Evolutionary conservation across 768 basidiomycete genomes (phyloP), one percentile per base, ranked within the genome.

Genomic region (Mycena alexandri): DNA sequence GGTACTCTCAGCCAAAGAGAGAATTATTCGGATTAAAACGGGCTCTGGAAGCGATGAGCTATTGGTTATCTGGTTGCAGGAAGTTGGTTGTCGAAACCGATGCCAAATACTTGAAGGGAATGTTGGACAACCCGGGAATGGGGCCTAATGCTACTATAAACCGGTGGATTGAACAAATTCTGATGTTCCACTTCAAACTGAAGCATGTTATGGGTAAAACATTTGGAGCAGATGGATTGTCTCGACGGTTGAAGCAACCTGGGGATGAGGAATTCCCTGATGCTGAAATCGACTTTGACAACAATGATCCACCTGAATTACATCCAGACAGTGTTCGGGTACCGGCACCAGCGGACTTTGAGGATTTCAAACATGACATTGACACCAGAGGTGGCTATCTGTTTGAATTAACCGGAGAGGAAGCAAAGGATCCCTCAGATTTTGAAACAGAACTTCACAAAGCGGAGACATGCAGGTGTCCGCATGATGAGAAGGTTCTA

Each of bases 161-260:
- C 6, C 29, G 29, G 29, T 29, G 29, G 29, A 29, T 29, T 29
- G 29, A 29, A 29, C 29, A 29, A 6, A 29, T 29, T 6, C 29
- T 29, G 29, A 29, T 29, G 29, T 29, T 29, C 29, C 29, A 29
- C 29, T 29, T 29, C 29, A 29, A 29, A 29, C 6, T 53, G 19
- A 53, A 36, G 34, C 52, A 53, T 19, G 34, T 53, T 9, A 34
- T 17, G 7, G 52, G 52, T 11, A 22, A 8, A 12, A 56, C 24
- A 16, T 56, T 56, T 17, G 21, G 21, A 7, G 36, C 62, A 8
- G 62, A 55, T 34, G 54, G 54, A 0, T 47, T 46, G 8, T 63
- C 60, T 3, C 9, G 60, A 7, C 17, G 60, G 1, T 6, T 7
- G 2, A 12, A 5, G 2, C 50, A 51, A 3, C 50, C 50, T n/a